These are phyloP conservation scores for Fraxinus americana DNA, from an alignment of 257 asterid genomes.

Conservation along the genomic window DNA sequence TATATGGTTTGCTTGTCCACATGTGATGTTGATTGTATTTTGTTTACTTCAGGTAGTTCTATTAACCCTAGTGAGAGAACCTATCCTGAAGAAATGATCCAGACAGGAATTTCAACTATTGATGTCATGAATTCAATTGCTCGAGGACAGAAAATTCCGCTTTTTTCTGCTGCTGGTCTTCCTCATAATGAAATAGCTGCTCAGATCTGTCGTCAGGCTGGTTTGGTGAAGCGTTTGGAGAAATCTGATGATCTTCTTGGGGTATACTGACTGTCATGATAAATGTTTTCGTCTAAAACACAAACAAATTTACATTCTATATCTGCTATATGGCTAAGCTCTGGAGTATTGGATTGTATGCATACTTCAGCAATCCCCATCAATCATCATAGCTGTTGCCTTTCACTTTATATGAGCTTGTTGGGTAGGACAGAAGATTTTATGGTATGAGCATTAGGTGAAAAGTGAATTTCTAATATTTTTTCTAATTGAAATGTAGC, in stretches of 20 bases:
- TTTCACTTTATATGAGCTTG: not conserved
- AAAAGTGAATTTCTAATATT: not conserved
- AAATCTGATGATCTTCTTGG: slow-evolving; percentile 83
- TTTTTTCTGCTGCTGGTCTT: slow-evolving; percentile 98
- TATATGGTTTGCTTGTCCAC: not conserved
- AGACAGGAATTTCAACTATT: slow-evolving; percentile 95
- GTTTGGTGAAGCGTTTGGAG: slow-evolving; percentile 94
- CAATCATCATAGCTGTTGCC: not conserved
- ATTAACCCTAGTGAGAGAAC: slow-evolving; percentile 99
- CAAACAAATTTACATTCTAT: not conserved
- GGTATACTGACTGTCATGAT: slow-evolving; percentile 39
- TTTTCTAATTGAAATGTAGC: not conserved
- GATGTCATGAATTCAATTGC: slow-evolving; percentile 99
- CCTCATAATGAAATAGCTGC: slow-evolving; percentile 99
- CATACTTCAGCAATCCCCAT: not conserved
- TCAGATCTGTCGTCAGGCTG: slow-evolving; percentile 99
- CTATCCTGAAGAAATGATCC: slow-evolving; percentile 98
- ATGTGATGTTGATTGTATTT: slow-evolving; percentile 27
- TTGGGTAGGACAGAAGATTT: not conserved
- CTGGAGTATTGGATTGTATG: not conserved
- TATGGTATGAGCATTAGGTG: not conserved
- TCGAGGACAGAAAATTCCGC: slow-evolving; percentile 97
- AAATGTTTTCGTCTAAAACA: not conserved
- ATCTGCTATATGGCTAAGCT: not conserved
- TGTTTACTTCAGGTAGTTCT: slow-evolving; percentile 77